These are phyloP conservation scores for Schizosaccharomyces cryophilus DNA, from an alignment of 805 yeast genomes.

Conservation along the genomic window DNA sequence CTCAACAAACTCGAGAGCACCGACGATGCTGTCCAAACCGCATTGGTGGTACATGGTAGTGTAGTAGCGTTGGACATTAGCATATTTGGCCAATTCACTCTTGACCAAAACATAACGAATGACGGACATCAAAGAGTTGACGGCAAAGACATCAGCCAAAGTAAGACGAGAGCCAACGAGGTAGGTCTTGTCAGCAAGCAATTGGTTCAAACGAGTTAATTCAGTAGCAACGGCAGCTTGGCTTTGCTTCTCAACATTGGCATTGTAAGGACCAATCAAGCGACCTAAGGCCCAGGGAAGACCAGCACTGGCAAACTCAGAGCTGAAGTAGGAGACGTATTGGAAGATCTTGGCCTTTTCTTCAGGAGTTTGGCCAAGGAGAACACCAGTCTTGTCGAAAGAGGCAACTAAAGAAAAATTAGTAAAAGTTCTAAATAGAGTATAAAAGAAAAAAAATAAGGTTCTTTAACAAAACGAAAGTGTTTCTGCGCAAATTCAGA, in stretches of 20 bases:
- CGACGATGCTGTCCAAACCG: constrained; percentile 24
- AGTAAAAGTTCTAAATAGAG: not conserved
- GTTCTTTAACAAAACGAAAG: not conserved
- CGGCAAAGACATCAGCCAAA: constrained; percentile 39
- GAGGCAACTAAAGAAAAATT: constrained; percentile 6
- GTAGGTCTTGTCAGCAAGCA: constrained; percentile 25
- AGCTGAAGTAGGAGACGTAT: constrained; percentile 58
- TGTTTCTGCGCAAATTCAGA: not conserved
- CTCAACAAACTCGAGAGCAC: constrained; percentile 32
- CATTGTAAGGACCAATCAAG: not conserved
- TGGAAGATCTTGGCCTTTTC: constrained; percentile 43
- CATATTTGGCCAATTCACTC: constrained; percentile 39
- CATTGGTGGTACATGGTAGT: constrained; percentile 26
- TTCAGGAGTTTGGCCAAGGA: constrained; percentile 39
- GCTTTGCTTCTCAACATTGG: constrained; percentile 17
- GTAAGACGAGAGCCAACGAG: constrained; percentile 45
- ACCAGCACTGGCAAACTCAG: constrained; percentile 30
- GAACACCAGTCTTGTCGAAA: constrained; percentile 16
- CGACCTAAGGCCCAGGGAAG: constrained; percentile 23
- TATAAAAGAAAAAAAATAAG: not conserved
- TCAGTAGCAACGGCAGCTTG: constrained; percentile 10
- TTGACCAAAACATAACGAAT: constrained; percentile 35
- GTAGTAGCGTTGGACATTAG: constrained; percentile 49
- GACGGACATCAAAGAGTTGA: constrained; percentile 27
- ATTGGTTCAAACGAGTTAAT: constrained; percentile 28